Evolutionary conservation across 192 early-diverging fungal genomes (phyloP).

Genomic region (Coemansia guatemalensis): DNA sequence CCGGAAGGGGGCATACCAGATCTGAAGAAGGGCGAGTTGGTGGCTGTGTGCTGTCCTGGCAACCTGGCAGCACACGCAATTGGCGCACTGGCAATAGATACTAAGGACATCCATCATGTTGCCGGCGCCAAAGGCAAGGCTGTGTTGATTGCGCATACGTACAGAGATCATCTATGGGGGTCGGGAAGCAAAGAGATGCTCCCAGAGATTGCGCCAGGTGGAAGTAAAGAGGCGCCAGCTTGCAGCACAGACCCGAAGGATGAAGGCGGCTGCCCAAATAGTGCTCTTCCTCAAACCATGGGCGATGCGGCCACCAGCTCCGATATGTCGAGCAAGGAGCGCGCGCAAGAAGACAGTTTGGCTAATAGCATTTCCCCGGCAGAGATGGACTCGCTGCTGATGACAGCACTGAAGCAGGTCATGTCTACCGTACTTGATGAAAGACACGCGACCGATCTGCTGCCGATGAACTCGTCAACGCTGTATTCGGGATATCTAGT

Average conservation of each 20-base stretch:
- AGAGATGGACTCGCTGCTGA: slow-evolving; percentile 78
- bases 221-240: neutral
- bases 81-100: slow-evolving; percentile 62
- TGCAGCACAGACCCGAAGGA: neutral
- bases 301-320: neutral
- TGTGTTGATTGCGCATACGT: slow-evolving; percentile 72
- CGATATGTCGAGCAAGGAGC: no score
- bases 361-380: slow-evolving; percentile 12
- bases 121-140: slow-evolving; percentile 76
- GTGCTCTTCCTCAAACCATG: no score
- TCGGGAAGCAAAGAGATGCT: slow-evolving; percentile 66
- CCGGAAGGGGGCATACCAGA: slow-evolving; percentile 33
- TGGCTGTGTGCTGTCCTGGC: slow-evolving; percentile 37
- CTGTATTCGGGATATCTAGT: slow-evolving; percentile 78
- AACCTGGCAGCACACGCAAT: slow-evolving; percentile 56
- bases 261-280: neutral
- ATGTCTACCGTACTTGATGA: slow-evolving; percentile 67
- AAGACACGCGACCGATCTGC: slow-evolving; percentile 52
- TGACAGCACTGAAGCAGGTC: slow-evolving; percentile 66
- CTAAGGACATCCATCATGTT: slow-evolving; percentile 47
- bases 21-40: slow-evolving; percentile 28
- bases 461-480: slow-evolving; percentile 75
- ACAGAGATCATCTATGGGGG: slow-evolving; percentile 77
- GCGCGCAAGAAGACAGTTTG: no score
- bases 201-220: slow-evolving; percentile 46